A percentile compares a stretch with the other conserved stretches of the same genome.
phyloP scores from a whole-genome alignment of 2,329 filamentous ascomycete species.

The Eutypa lata region DNA sequence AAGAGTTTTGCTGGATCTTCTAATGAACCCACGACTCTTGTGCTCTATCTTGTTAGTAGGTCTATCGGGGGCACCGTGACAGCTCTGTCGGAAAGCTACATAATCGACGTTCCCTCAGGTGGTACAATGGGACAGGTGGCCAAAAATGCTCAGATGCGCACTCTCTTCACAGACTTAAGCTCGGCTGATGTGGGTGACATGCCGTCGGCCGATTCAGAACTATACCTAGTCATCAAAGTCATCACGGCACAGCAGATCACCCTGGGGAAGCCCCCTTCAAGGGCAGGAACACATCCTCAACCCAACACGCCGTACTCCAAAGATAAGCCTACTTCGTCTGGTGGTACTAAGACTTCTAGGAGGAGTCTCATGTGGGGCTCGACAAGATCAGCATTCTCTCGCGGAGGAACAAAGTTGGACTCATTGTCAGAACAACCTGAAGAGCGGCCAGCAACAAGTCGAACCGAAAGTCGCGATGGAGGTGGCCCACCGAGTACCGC shows the following conservation, averaged over 20 bases:
- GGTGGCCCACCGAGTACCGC: conserved; percentile 51
- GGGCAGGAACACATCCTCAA: conserved; percentile 46
- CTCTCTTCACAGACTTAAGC: conserved; percentile 83
- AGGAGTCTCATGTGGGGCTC: conserved; percentile 68
- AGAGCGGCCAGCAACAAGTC: conserved; percentile 30
- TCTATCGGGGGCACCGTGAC: conserved; percentile 59
- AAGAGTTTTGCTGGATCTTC: conserved; percentile 76
- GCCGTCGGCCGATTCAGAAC: conserved; percentile 62
- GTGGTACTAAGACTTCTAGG: conserved; percentile 52
- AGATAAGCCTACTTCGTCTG: conserved; percentile 49
- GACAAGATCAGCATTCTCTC: conserved; percentile 52
- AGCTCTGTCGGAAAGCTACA: conserved; percentile 79
- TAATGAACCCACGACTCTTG: conserved; percentile 71
- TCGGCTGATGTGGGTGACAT: conserved; percentile 67
- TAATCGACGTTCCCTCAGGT: conserved; percentile 71
- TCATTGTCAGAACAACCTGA: conserved; percentile 53
- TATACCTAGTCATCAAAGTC: conserved; percentile 83
- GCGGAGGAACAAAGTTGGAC: conserved; percentile 53
- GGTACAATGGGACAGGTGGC: conserved; percentile 66
- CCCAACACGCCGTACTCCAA: conserved; percentile 35
- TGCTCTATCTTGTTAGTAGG: conserved; percentile 75
- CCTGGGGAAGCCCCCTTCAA: conserved; percentile 45
- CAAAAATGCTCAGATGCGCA: conserved; percentile 69
- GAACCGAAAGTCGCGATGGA: conserved; percentile 43
- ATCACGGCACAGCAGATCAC: conserved; percentile 55